phyloP scores from a whole-genome alignment of 305 asterid genomes.

The Fraxinus greggii region DNA sequence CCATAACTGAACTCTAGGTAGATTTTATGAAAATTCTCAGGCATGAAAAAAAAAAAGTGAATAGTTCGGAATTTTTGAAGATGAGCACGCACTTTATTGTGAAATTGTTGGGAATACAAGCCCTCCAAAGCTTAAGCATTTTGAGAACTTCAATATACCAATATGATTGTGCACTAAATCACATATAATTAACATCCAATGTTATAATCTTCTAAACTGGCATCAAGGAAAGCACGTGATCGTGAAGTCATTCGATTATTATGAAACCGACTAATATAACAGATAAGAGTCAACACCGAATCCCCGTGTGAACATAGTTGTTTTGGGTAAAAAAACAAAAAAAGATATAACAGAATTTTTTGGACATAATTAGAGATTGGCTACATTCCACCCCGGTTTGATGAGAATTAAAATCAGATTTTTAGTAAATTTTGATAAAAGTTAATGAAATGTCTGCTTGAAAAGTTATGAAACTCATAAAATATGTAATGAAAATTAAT shows the following conservation, averaged over 20 bases:
- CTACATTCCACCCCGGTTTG: not conserved
- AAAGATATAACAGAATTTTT: not conserved
- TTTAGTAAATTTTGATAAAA: too few species aligned
- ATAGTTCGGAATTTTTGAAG: slow-evolving; percentile 15
- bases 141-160: too few species aligned
- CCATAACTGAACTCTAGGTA: slow-evolving; percentile 19
- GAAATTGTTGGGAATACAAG: not conserved
- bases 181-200: not conserved
- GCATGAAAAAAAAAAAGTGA: slow-evolving; percentile 3
- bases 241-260: not conserved
- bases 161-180: not conserved
- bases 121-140: not conserved
- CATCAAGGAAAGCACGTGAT: not conserved
- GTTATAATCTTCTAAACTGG: not conserved
- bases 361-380: not conserved
- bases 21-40: slow-evolving; percentile 20
- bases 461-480: too few species aligned
- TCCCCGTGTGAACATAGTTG: not conserved
- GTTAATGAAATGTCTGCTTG: too few species aligned
- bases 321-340: not conserved
- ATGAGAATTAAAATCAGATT: too few species aligned
- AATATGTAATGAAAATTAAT: too few species aligned
- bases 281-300: not conserved
- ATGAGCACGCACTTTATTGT: not conserved
- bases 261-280: not conserved